Evolutionary conservation across 257 asterid genomes (phyloP), one percentile per base, ranked within the genome.

Genomic region (Penstemon barbatus): DNA sequence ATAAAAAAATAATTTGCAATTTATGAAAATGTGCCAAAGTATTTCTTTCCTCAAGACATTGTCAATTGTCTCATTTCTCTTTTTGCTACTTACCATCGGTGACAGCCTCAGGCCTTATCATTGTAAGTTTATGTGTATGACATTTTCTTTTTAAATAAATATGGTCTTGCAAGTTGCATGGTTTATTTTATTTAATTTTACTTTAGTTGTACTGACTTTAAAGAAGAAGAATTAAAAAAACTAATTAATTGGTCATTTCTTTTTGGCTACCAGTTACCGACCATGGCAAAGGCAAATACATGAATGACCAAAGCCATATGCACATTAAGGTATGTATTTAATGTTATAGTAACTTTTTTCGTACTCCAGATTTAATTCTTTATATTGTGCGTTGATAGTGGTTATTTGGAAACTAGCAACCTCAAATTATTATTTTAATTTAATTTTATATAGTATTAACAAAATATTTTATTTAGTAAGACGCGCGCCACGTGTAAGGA

Each of bases 41-140:
- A 41, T 25, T 12, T 25, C 42, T 45, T 68, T 55, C 12, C 71
- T 39, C 25, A 51, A 62, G 19, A 61, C 41, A 5, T 19, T 80
- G 71, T 79, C 84, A 18, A 53, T 80, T 59, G 52, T 83, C 4
- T 73, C 78, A 3, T 18, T 85, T 62, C 40, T 81, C 57, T 65
- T 81, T 73, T 45, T 83, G 78, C 59, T 89, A 40, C 68, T 83
- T 49, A 40, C 79, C 50, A 49, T 78, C 15, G 72, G 75, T 72
- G 73, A 77, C 65, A 61, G 81, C 78, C 95, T 86, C 58, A 67
- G 83, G 53, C 90, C 95, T 51, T 83, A 79, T 75, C 89, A 86
- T 19, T 88, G 88, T 84, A 81, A 77, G 79, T 73, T 12, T 52
- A 48, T 4, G 4, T 6, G 18, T n/a, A 9, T 2, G 33, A 53